Conservation (phyloP, 108 stramenopile species). For the Seminavis robusta region DNA sequence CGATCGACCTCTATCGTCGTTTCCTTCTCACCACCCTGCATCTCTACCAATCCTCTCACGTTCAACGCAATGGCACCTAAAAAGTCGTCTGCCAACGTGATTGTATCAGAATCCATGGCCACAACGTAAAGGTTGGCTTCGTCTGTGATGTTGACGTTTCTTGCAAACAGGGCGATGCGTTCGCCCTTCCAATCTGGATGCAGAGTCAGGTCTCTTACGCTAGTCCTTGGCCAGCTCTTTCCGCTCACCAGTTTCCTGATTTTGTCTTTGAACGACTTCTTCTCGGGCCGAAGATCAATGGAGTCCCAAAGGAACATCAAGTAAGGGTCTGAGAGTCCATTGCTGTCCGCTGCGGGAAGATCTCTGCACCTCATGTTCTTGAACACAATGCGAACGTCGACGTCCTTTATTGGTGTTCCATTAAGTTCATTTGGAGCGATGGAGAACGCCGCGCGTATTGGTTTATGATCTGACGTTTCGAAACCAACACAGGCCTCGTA, state of each 20-base stretch:
- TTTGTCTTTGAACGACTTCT: constrained; percentile 29
- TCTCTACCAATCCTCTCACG: constrained; percentile 23
- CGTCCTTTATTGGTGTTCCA: constrained; percentile 3
- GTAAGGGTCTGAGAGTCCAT: constrained; percentile 58
- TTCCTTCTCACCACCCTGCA: not conserved
- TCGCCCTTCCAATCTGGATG: constrained; percentile 28
- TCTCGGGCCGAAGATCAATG: constrained; percentile 17
- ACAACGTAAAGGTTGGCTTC: constrained; percentile 49
- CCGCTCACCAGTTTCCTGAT: constrained; percentile 20
- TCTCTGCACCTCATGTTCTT: constrained; percentile 48
- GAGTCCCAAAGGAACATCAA: constrained; percentile 49
- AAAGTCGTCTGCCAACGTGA: constrained; percentile 43
- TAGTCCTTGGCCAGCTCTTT: constrained; percentile 34
- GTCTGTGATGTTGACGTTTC: not conserved
- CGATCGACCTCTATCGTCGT: constrained; percentile 7
- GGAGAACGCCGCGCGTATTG: constrained; percentile 64
- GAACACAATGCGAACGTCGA: constrained; percentile 34
- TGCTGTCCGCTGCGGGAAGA: constrained; percentile 48
- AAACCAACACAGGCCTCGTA: constrained; percentile 65
- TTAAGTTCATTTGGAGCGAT: constrained; percentile 38
- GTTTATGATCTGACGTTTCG: constrained; percentile 82
- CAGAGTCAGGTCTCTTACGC: constrained; percentile 31
- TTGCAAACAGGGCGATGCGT: constrained; percentile 3
- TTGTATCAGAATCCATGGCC: constrained; percentile 49
- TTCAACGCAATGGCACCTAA: constrained; percentile 52